A percentile compares a stretch with the other conserved stretches of the same genome.
These are phyloP conservation scores for Excoecaria cochinchinensis DNA, from an alignment of 345 rosid species.

Conservation along the genomic window DNA sequence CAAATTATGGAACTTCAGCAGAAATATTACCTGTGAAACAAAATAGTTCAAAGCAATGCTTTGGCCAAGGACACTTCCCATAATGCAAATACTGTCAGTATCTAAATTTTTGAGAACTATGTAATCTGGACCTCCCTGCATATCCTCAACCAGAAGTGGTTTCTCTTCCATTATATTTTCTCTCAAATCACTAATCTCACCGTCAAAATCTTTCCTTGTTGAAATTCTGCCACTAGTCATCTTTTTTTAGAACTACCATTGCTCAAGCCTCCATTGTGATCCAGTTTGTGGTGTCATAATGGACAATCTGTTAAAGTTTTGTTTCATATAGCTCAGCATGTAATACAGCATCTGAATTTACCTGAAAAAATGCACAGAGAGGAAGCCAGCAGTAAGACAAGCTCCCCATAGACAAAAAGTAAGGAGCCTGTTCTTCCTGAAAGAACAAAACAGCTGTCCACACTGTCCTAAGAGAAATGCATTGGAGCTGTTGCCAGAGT, in stretches of 20 bases:
- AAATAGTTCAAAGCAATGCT: constrained; percentile 91
- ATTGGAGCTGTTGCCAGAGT: constrained; percentile 60
- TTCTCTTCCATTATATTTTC: constrained; percentile 94
- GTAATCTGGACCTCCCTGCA: constrained; percentile 85
- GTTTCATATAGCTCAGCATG: not conserved
- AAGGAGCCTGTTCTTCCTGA: constrained; percentile 48
- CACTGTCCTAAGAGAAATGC: constrained; percentile 54
- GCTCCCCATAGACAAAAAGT: constrained; percentile 44
- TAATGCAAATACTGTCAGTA: constrained; percentile 77
- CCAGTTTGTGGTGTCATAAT: no score
- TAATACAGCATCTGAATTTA: constrained; percentile 18
- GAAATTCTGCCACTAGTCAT: no score
- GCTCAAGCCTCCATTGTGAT: no score
- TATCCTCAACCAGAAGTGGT: constrained; percentile 62
- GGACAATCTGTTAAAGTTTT: not conserved
- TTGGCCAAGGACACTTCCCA: constrained; percentile 94
- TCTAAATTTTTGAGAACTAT: constrained; percentile 71
- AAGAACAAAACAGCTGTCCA: constrained; percentile 37
- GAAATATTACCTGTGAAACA: constrained; percentile 74
- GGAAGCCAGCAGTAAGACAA: constrained; percentile 44
- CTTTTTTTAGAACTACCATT: no score
- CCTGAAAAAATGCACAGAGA: constrained; percentile 85
- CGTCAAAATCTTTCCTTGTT: no score
- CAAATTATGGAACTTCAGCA: not conserved
- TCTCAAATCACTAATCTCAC: no score